These are phyloP conservation scores for Sporothrix globosa DNA, from an alignment of 2,329 filamentous ascomycete species.

Conservation along the genomic window DNA sequence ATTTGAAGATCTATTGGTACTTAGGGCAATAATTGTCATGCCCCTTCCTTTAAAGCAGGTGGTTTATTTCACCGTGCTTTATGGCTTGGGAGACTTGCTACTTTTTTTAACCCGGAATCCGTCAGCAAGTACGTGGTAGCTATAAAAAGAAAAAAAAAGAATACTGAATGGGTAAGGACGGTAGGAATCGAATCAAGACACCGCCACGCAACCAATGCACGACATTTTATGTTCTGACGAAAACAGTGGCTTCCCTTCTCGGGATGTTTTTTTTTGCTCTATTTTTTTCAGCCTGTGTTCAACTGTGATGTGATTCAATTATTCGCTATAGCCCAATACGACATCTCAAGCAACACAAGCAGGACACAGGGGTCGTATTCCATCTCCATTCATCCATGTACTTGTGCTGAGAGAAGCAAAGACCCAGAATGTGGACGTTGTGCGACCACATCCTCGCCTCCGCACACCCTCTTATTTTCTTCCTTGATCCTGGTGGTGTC, in stretches of 20 bases:
- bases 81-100: too few species aligned
- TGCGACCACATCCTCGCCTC: neutral
- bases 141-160: too few species aligned
- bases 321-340: conserved; percentile 8
- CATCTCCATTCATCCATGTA: neutral
- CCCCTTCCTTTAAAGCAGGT: too few species aligned
- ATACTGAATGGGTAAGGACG: too few species aligned
- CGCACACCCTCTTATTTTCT: neutral
- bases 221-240: neutral
- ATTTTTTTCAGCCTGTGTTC: neutral
- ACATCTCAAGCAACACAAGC: conserved; percentile 3
- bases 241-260: neutral
- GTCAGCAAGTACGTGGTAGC: too few species aligned
- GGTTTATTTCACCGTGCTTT: too few species aligned
- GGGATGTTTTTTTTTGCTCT: conserved; percentile 4
- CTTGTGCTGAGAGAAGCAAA: neutral
- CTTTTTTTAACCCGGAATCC: too few species aligned
- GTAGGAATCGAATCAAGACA: neutral
- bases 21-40: too few species aligned
- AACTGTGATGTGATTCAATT: neutral
- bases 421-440: neutral
- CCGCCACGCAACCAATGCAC: neutral
- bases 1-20: neutral
- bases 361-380: neutral
- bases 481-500: neutral